phyloP scores from a whole-genome alignment of 768 basidiomycete genomes.

The Russula abietina region DNA sequence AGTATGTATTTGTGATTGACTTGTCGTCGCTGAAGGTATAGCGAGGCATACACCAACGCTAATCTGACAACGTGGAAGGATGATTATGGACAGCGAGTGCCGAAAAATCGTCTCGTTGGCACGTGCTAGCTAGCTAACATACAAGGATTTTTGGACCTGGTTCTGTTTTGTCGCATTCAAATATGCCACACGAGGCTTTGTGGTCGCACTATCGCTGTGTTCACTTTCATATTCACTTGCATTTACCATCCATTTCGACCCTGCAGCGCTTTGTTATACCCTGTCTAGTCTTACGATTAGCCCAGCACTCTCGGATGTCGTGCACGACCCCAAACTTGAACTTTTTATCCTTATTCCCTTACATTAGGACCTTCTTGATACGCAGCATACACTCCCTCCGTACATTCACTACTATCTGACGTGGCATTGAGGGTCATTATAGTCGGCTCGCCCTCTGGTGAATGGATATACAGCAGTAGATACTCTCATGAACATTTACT shows the following conservation, averaged over 20 bases:
- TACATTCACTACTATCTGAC: slow-evolving; percentile 6
- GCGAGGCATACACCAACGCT: slow-evolving; percentile 66
- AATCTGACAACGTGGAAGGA: slow-evolving; percentile 46
- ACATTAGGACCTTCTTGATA: slow-evolving; percentile 2
- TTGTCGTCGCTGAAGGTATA: slow-evolving; percentile 37
- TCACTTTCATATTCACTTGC: neutral
- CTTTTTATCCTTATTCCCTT: slow-evolving; percentile 15
- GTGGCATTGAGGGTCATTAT: slow-evolving; percentile 2
- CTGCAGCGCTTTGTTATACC: slow-evolving; percentile 14
- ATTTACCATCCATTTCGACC: neutral
- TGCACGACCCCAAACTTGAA: slow-evolving; percentile 5
- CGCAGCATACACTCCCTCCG: neutral
- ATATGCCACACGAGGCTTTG: neutral
- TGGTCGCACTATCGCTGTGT: neutral
- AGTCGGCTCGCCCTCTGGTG: slow-evolving; percentile 3
- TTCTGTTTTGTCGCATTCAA: neutral
- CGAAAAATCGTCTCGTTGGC: slow-evolving; percentile 45
- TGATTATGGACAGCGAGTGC: slow-evolving; percentile 43
- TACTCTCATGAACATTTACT: neutral
- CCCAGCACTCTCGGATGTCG: slow-evolving; percentile 5
- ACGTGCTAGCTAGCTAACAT: slow-evolving; percentile 35
- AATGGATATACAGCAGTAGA: slow-evolving; percentile 3
- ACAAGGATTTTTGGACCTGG: neutral
- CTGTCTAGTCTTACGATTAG: neutral
- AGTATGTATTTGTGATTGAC: neutral